Conservation (phyloP, 768 basidiomycete genomes). For the Rickenella mellea region DNA sequence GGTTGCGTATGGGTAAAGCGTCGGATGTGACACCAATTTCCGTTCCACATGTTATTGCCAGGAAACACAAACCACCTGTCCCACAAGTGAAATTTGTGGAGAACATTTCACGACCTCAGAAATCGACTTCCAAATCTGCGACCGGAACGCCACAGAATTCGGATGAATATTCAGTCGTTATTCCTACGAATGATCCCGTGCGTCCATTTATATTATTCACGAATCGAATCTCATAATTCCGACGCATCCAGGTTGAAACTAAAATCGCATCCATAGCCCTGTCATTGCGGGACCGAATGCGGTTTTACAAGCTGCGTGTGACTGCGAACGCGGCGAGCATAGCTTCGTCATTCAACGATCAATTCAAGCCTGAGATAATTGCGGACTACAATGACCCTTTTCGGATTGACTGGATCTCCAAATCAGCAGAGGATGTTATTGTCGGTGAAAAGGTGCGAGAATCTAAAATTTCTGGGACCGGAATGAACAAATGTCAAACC, state of each 20-base stretch:
- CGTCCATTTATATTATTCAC: constrained; percentile 12
- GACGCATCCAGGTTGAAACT: constrained; percentile 50
- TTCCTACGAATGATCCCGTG: constrained; percentile 56
- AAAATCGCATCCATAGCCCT: constrained; percentile 65
- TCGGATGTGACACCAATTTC: constrained; percentile 65
- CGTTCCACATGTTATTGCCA: constrained; percentile 66
- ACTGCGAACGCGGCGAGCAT: constrained; percentile 62
- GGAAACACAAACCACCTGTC: constrained; percentile 41
- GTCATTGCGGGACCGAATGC: constrained; percentile 75
- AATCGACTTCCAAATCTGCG: constrained; percentile 18
- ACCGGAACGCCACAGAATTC: constrained; percentile 18
- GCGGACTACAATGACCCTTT: constrained; percentile 78
- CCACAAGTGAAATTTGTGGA: constrained; percentile 35
- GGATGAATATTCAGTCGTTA: constrained; percentile 42
- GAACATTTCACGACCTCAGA: constrained; percentile 47
- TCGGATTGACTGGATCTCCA: constrained; percentile 75
- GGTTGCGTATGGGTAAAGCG: constrained; percentile 63
- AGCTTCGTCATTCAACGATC: constrained; percentile 72
- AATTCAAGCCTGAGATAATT: constrained; percentile 80
- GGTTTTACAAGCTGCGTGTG: constrained; percentile 74
- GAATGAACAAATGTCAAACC: constrained; percentile 4
- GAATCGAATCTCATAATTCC: background rate
- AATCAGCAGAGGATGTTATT: constrained; percentile 40
- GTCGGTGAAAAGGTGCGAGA: constrained; percentile 59
- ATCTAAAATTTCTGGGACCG: constrained; percentile 11